Percentiles rank a stretch among this genome's conserved stretches.
These are phyloP conservation scores for Grosmannia clavigera DNA, from an alignment of 2,329 filamentous ascomycete genomes.

Conservation along the genomic window DNA sequence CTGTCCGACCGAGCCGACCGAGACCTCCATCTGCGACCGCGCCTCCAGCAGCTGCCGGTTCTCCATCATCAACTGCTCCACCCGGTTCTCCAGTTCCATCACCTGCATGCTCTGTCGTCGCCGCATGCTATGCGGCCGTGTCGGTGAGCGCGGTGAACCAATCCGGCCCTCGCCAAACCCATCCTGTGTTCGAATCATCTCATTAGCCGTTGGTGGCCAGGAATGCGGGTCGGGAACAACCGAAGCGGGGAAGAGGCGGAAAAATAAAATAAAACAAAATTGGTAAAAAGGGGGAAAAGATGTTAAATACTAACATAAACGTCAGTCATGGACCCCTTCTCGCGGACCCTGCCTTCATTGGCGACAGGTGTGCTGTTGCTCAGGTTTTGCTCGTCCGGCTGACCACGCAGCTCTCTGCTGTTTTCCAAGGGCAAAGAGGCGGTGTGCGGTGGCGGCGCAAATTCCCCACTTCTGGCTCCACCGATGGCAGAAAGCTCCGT, in stretches of 20 bases:
- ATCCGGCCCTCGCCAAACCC: slow-evolving; percentile 82
- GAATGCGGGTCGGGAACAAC: background rate
- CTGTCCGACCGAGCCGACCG: slow-evolving; percentile 26
- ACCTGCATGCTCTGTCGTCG: slow-evolving; percentile 96
- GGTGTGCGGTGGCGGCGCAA: slow-evolving; percentile 8
- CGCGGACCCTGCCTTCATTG: slow-evolving; percentile 76
- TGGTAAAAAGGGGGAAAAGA: slow-evolving; percentile 2
- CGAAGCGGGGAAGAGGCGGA: background rate
- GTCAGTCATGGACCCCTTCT: slow-evolving; percentile 72
- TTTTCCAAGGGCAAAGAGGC: slow-evolving; percentile 11
- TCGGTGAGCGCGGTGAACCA: slow-evolving; percentile 82
- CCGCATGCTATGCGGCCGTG: slow-evolving; percentile 87
- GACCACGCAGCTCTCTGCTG: slow-evolving; percentile 4
- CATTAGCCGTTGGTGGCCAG: background rate
- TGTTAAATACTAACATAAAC: slow-evolving; percentile 64
- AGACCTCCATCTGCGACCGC: slow-evolving; percentile 54
- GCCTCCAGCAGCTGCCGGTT: slow-evolving; percentile 70
- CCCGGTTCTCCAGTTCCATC: slow-evolving; percentile 73
- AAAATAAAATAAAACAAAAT: background rate
- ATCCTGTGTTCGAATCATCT: slow-evolving; percentile 44
- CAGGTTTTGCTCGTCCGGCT: background rate
- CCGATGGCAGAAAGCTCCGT: slow-evolving; percentile 6
- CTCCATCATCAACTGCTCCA: slow-evolving; percentile 77
- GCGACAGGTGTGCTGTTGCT: slow-evolving; percentile 44
- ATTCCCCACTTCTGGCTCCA: background rate